Evolutionary conservation across 176 grass and related monocot genomes (phyloP).

Genomic region (Otatea glauca): DNA sequence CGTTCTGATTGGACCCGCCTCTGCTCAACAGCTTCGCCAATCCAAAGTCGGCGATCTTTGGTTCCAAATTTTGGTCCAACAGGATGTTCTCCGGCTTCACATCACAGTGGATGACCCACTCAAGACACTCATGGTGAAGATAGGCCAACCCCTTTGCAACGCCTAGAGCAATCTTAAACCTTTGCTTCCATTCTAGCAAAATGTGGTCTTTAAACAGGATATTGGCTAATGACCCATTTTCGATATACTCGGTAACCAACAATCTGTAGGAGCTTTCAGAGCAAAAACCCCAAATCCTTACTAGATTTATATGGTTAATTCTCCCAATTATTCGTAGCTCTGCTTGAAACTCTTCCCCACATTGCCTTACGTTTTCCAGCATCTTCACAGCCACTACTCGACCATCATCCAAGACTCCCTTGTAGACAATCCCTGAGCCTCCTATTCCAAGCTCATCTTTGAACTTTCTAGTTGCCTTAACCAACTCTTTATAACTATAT

Average conservation of each 20-base stretch:
- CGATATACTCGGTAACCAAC: slow-evolving; percentile 48
- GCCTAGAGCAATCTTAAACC: slow-evolving; percentile 55
- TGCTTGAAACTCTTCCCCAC: slow-evolving; percentile 56
- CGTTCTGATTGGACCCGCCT: slow-evolving; percentile 27
- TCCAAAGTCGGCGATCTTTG: too few relatives aligned
- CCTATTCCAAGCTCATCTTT: slow-evolving; percentile 50
- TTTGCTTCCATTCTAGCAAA: slow-evolving; percentile 43
- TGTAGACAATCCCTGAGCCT: slow-evolving; percentile 54
- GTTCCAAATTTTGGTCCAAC: slow-evolving; percentile 46
- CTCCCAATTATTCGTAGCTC: slow-evolving; percentile 50
- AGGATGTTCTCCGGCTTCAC: slow-evolving; percentile 85
- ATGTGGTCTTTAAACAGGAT: slow-evolving; percentile 37
- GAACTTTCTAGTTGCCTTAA: slow-evolving; percentile 49
- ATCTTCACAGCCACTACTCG: slow-evolving; percentile 50
- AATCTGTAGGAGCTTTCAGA: slow-evolving; percentile 45
- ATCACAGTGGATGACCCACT: slow-evolving; percentile 77
- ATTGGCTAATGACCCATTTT: slow-evolving; percentile 53
- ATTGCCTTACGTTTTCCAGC: slow-evolving; percentile 34
- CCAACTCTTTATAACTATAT: slow-evolving; percentile 49
- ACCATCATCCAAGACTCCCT: slow-evolving; percentile 47
- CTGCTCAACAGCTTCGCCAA: too few relatives aligned
- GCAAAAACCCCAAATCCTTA: slow-evolving; percentile 53
- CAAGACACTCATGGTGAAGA: slow-evolving; percentile 54
- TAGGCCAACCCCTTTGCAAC: slow-evolving; percentile 56
- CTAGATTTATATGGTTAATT: slow-evolving; percentile 64